phyloP scores from a whole-genome alignment of 805 yeast genomes.

The Komagataella kurtzmanii region DNA sequence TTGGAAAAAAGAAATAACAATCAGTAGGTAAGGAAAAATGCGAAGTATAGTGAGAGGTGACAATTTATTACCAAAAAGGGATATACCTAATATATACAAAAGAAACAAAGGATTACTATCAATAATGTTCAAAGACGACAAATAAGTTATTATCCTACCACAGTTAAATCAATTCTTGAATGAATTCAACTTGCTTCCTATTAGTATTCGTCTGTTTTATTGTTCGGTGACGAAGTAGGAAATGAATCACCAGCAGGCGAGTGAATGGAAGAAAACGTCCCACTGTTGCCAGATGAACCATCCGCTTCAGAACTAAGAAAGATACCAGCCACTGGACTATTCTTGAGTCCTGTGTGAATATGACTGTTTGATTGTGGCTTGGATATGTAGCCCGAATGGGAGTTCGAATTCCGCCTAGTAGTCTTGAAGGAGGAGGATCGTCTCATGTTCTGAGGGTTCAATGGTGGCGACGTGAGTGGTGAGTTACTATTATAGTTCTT shows the following conservation, averaged over 20 bases:
- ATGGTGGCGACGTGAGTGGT: background rate
- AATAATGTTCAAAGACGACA: background rate
- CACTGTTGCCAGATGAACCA: background rate
- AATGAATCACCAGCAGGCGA: background rate
- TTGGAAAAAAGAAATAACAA: background rate
- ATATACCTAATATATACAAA: background rate
- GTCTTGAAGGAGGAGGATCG: background rate
- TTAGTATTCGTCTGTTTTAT: background rate
- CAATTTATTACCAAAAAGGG: background rate
- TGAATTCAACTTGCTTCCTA: background rate
- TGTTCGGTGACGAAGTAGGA: background rate
- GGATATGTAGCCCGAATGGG: background rate
- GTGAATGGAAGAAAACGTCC: background rate
- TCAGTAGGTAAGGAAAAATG: background rate
- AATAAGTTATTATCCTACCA: background rate
- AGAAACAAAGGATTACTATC: background rate
- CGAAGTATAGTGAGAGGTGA: background rate
- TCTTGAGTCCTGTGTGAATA: background rate
- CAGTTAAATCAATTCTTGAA: background rate
- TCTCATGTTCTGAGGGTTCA: background rate
- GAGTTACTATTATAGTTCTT: background rate
- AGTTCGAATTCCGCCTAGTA: background rate
- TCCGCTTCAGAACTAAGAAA: background rate
- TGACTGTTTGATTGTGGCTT: background rate
- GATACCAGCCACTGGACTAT: background rate